Conservation (phyloP, 2,329 filamentous ascomycete genomes). For the Hypoxylon sp. region DNA sequence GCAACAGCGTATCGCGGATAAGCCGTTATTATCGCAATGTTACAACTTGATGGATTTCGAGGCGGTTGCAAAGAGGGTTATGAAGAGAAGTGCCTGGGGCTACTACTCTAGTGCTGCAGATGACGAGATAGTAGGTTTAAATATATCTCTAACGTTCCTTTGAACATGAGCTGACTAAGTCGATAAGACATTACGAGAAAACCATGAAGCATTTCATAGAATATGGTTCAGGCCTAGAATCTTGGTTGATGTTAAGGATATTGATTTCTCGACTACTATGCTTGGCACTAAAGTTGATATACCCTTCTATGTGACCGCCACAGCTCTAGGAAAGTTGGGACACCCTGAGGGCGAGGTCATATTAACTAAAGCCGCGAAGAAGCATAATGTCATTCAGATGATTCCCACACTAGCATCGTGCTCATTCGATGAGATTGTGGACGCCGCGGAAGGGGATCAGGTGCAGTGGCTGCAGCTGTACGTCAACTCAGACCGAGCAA, state of each 20-base stretch:
- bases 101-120: slow-evolving; percentile 97
- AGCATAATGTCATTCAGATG: slow-evolving; percentile 96
- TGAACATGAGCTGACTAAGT: slow-evolving; percentile 42
- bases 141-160: not conserved
- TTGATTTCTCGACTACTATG: slow-evolving; percentile 94
- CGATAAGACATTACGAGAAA: slow-evolving; percentile 88
- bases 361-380: slow-evolving; percentile 85
- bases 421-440: slow-evolving; percentile 96
- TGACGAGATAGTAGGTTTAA: slow-evolving; percentile 81
- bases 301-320: slow-evolving; percentile 97
- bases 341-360: slow-evolving; percentile 94
- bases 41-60: slow-evolving; percentile 98
- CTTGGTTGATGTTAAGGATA: slow-evolving; percentile 88
- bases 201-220: slow-evolving; percentile 95
- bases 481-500: slow-evolving; percentile 93
- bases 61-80: slow-evolving; percentile 87
- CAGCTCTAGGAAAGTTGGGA: slow-evolving; percentile 94
- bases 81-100: slow-evolving; percentile 98
- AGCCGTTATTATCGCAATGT: slow-evolving; percentile 87
- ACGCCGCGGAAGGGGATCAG: slow-evolving; percentile 83
- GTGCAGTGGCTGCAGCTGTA: slow-evolving; percentile 98
- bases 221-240: slow-evolving; percentile 95
- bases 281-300: slow-evolving; percentile 86
- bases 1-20: slow-evolving; percentile 79
- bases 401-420: slow-evolving; percentile 97